Conservation (phyloP, 208 protist species). For the Angomonas ambiguus region DNA sequence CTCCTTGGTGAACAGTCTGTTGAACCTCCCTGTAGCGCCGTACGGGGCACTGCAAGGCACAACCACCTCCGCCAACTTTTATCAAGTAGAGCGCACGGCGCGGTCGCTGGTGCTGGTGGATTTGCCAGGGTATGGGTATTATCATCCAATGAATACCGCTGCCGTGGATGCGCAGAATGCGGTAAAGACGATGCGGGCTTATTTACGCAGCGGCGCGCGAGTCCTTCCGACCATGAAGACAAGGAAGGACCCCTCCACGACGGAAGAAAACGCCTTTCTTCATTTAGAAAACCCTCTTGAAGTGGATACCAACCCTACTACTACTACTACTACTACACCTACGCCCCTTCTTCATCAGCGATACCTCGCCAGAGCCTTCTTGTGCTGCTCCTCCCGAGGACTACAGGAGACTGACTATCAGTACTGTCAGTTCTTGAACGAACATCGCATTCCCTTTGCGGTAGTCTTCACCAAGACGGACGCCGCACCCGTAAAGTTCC, state of each 20-base stretch:
- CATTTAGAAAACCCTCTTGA: background rate
- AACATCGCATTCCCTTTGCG: constrained; percentile 59
- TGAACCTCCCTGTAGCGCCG: constrained; percentile 76
- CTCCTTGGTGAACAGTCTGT: constrained; percentile 79
- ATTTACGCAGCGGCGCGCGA: constrained; percentile 32
- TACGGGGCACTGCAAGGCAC: constrained; percentile 86
- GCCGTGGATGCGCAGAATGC: constrained; percentile 67
- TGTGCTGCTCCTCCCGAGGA: constrained; percentile 74
- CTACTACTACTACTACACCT: no score
- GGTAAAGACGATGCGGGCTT: constrained; percentile 61
- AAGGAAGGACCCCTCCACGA: background rate
- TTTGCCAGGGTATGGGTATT: constrained; percentile 85
- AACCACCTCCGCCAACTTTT: constrained; percentile 72
- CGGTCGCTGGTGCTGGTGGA: constrained; percentile 62
- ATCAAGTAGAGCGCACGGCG: constrained; percentile 47
- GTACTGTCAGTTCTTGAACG: constrained; percentile 73
- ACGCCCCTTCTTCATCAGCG: no score
- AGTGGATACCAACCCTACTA: no score
- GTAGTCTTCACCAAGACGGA: constrained; percentile 89
- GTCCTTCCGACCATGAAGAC: background rate
- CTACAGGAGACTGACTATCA: constrained; percentile 68
- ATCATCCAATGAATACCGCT: constrained; percentile 63
- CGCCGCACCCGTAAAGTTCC: constrained; percentile 72
- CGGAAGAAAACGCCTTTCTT: background rate
- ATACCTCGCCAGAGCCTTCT: constrained; percentile 69